Evolutionary conservation across 148 eudicot genomes (phyloP), one percentile per base, ranked within the genome.

Genomic region (Polygonum maritimum): DNA sequence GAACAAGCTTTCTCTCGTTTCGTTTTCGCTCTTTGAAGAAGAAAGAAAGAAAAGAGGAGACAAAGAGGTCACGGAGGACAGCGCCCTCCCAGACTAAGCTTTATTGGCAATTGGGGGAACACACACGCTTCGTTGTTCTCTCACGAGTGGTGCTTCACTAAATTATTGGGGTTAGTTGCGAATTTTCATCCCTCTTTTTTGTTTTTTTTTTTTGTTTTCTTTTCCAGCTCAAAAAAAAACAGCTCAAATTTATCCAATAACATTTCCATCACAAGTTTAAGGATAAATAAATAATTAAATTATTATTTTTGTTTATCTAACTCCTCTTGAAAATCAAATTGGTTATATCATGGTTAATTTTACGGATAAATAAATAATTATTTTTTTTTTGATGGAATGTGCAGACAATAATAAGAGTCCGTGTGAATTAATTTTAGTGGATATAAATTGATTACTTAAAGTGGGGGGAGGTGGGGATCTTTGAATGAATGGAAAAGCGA

Each of bases 41-140:
- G n/a, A n/a, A n/a, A n/a, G n/a, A 41, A 36, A 47, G 54, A 73
- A 19, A 48, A n/a, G 57, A 7, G 75, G 35, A 22, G 75, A n/a
- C 57, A 73, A 41, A 58, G 75, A 73, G 57, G 55, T n/a, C 51
- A 45, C 52, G 75, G 40, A 38, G 74, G 69, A 67, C 71, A 67
- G 71, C 41, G 71, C 71, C 21, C 44, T 2, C 38, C n/a, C 71
- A 73, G 75, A 48, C 5, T 7, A 6, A 6, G 10, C 75, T 73
- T 73, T 47, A 44, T 47, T 67, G 71, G 54, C 22, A 12, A 22
- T 73, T 48, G 75, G 75, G 55, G 31, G 31, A 48, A 48, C 51
- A 63, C 71, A 36, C 71, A 67, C 71, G 71, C 71, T 67, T 36
- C 71, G 71, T 67, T 67, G 71, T 67, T 67, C 16, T 67, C 45